phyloP scores from a whole-genome alignment of 2,329 filamentous ascomycete genomes.

The Stachybotrys elegans region DNA sequence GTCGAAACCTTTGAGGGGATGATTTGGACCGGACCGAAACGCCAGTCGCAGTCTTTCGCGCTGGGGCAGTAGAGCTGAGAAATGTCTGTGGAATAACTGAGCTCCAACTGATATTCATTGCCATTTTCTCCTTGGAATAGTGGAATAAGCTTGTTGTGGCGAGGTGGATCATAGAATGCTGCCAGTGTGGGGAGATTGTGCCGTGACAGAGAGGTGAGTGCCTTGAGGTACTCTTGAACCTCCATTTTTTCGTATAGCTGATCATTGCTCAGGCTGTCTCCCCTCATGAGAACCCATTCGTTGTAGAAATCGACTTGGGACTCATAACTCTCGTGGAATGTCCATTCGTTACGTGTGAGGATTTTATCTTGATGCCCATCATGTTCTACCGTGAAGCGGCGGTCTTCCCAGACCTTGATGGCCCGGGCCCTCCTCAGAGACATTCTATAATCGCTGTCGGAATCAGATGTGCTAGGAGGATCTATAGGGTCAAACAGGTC shows the following conservation, averaged over 20 bases:
- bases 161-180: not conserved
- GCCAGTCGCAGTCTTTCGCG: not conserved
- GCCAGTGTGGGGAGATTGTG: not conserved
- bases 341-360: not conserved
- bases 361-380: not conserved
- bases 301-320: not conserved
- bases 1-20: not conserved
- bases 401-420: no score
- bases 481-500: no score
- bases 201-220: not conserved
- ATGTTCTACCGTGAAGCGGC: not conserved
- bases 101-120: not conserved
- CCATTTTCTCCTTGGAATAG: not conserved
- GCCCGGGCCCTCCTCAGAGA: no score
- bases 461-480: no score
- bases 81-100: not conserved
- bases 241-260: not conserved
- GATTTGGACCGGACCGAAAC: not conserved
- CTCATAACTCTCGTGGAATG: not conserved
- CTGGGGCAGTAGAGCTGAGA: not conserved
- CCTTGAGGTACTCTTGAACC: not conserved
- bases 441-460: no score
- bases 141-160: not conserved
- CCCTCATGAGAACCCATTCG: not conserved
- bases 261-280: not conserved